Evolutionary conservation across 176 grass and related monocot genomes (phyloP), one percentile per base, ranked within the genome.

Genomic region (Triticum urartu): DNA sequence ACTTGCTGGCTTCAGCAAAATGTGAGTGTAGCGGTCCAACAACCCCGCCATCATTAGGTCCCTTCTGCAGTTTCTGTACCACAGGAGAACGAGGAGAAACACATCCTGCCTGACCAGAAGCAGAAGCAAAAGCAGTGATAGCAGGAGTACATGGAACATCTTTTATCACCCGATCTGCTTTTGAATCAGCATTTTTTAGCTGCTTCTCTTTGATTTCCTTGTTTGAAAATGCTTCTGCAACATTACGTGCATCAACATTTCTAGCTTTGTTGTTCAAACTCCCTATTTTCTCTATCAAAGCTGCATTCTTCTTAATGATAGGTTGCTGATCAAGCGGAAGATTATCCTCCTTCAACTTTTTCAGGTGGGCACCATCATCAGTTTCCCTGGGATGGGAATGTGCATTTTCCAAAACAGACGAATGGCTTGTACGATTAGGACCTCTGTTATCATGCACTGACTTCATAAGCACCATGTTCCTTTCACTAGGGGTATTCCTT

Each of bases 261-360:
- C 94, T 87, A 71, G 78, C 80, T 91, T 99, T 99, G 81, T 89
- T 92, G 85, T 99, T 99, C 87, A 99, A 88, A 68, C 87, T 88
- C 74, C 83, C 97, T 73, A 99, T 99, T 86, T 99, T 99, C 88
- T 96, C 92, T 79, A 99, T 96, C 33, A 98, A 84, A 79, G 94
- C 71, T 61, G 66, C 33, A 82, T 93, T 93, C 91, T 96, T 99
- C 68, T 87, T 91, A 45, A 89, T 90, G 81, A 88, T 62, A 79
- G 88, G 81, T 47, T 94, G 84, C 70, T 91, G 86, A 72, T 90
- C 87, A 65, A 50, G 84, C 22, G 63, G 24, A 84, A 79, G 60
- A 72, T 28, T 79, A 78, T 84, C 82, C 45, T 77, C 85, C 87
- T 77, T 86, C 20, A 90, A 77, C 63, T 84, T 90, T 56, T 86